Evolutionary conservation across 2,329 filamentous ascomycete genomes (phyloP).

Genomic region (Penicillium frequentans): DNA sequence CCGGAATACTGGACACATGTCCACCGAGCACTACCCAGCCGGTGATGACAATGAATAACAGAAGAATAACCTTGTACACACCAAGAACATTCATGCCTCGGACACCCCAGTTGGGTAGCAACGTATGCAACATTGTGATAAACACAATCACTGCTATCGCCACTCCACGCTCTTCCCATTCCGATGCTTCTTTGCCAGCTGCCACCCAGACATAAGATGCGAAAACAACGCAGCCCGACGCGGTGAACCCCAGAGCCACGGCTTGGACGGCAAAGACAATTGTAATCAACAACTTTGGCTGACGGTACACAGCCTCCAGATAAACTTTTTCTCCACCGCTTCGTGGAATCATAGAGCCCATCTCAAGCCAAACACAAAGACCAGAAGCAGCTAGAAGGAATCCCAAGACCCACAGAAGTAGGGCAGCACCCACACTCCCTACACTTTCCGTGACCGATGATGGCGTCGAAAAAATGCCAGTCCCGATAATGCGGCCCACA

Average conservation of each 20-base stretch:
- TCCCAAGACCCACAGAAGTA: slow-evolving; percentile 63
- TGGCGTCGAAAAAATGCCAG: slow-evolving; percentile 69
- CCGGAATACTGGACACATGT: slow-evolving; percentile 56
- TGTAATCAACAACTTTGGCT: slow-evolving; percentile 61
- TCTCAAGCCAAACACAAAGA: slow-evolving; percentile 63
- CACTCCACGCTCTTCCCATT: slow-evolving; percentile 68
- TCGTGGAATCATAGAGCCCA: slow-evolving; percentile 66
- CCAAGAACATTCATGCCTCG: slow-evolving; percentile 67
- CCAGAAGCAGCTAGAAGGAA: slow-evolving; percentile 60
- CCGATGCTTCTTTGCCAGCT: slow-evolving; percentile 59
- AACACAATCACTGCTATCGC: slow-evolving; percentile 66
- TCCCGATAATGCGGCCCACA: slow-evolving; percentile 59
- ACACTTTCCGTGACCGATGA: slow-evolving; percentile 63
- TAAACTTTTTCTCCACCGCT: slow-evolving; percentile 69
- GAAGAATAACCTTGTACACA: slow-evolving; percentile 64
- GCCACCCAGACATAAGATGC: slow-evolving; percentile 70
- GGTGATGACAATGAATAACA: slow-evolving; percentile 64
- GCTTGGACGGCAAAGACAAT: slow-evolving; percentile 63
- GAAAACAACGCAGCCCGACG: slow-evolving; percentile 68
- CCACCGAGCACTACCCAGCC: slow-evolving; percentile 64
- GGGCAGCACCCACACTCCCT: slow-evolving; percentile 63
- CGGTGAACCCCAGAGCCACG: slow-evolving; percentile 60
- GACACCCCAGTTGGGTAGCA: slow-evolving; percentile 65
- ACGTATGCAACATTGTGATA: slow-evolving; percentile 66
- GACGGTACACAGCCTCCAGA: slow-evolving; percentile 65